Evolutionary conservation across 129 eudicot genomes (phyloP), one percentile per base, ranked within the genome.

Genomic region (Logfia minima): DNA sequence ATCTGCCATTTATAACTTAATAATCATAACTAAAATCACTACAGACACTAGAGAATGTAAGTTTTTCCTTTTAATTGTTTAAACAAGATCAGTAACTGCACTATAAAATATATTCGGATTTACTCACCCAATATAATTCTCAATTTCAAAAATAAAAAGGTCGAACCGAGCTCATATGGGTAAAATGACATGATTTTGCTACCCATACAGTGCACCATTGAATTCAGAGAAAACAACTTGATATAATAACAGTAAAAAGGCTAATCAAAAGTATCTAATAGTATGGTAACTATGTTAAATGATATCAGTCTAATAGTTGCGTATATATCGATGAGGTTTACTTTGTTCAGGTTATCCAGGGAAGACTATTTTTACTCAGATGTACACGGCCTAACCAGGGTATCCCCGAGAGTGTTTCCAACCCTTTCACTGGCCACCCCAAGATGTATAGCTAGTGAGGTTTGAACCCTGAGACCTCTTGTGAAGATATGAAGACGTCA

Each of bases 251-350:
- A 75, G 18, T 51, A 43, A 18, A 73, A 29, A 28, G 32, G 13
- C 79, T 11, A 48, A 63, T 29, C 45, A 51, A 75, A 51, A 58
- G 58, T 59, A 58, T 61, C 56, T 41, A 48, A 41, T 74, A 39
- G 32, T 75, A 75, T 48, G 28, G 43, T 45, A 11, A 62, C n/a
- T 63, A 75, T 63, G 31, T 75, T 65, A 72, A 76, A 65, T 51
- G 53, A 29, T 75, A 48, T 76, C 65, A 48, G n/a, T 63, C 18
- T 24, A 0, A 52, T 43, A 62, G 28, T 22, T 10, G 55, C 61
- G 23, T 75, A 23, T 22, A n/a, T 0, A 26, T 26, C 2, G 29
- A 26, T 2, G 29, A 26, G 29, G 29, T 26, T 26, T 26, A 1
- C 2, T 0, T 2, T 26, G 2, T 26, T 26, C 29, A 26, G 1